phyloP scores from a whole-genome alignment of 257 asterid genomes.

The Osmanthus fragrans region DNA sequence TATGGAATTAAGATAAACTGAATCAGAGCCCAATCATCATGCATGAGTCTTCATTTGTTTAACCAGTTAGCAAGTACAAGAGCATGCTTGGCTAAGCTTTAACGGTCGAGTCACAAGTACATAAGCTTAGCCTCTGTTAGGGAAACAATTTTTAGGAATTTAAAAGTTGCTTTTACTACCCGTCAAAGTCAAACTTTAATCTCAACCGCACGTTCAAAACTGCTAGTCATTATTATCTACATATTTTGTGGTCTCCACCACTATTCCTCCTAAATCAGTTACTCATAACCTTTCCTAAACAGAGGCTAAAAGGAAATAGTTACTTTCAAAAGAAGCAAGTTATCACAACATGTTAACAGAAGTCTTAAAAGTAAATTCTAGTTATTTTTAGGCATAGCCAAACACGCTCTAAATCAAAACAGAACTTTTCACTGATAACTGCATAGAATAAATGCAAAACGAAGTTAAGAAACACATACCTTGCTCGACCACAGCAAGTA shows the following conservation, averaged over 20 bases:
- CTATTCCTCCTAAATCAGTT: no score
- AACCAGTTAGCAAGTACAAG: not conserved
- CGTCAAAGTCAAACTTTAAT: no score
- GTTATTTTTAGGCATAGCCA: not conserved
- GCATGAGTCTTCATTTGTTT: not conserved
- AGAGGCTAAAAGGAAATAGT: not conserved
- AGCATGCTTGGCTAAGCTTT: not conserved
- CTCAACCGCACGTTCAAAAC: no score
- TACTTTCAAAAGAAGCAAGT: not conserved
- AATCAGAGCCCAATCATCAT: constrained; percentile 22
- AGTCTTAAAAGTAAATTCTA: not conserved
- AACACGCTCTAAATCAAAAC: not conserved
- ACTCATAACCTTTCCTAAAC: no score
- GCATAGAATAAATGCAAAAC: not conserved
- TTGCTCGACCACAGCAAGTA: constrained; percentile 80
- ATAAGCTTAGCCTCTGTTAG: no score
- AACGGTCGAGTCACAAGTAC: no score
- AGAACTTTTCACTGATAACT: not conserved
- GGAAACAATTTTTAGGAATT: no score
- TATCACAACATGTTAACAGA: not conserved
- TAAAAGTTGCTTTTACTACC: no score
- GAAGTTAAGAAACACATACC: constrained; percentile 37
- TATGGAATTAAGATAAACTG: constrained; percentile 27
- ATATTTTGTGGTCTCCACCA: no score
- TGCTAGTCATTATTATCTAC: no score